Percentiles rank a stretch among this genome's conserved stretches.
Conservation (phyloP, 768 basidiomycete genomes). For the Arthromyces matolae region DNA sequence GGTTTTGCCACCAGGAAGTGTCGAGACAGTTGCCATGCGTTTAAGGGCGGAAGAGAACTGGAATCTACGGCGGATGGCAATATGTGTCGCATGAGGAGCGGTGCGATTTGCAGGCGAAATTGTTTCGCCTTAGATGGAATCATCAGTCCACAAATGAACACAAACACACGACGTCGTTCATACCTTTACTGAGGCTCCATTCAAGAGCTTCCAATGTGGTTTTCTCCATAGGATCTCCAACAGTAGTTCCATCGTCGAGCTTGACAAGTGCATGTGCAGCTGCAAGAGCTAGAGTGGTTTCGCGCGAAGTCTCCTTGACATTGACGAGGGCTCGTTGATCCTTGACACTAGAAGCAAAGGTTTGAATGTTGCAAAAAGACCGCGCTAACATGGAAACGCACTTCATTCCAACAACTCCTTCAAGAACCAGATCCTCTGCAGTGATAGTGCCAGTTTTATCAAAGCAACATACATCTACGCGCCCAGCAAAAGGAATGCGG, state of each 20-base stretch:
- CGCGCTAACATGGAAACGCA: conserved; percentile 33
- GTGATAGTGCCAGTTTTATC: conserved; percentile 99
- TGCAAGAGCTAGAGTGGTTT: conserved; percentile 86
- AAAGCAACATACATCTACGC: conserved; percentile 97
- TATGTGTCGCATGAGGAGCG: conserved; percentile 52
- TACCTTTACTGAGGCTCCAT: conserved; percentile 78
- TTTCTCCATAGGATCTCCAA: conserved; percentile 99
- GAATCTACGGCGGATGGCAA: conserved; percentile 86
- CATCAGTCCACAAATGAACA: conserved; percentile 51
- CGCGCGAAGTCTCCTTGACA: conserved; percentile 69
- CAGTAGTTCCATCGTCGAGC: conserved; percentile 89
- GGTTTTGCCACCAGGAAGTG: conserved; percentile 56
- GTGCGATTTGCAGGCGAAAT: conserved; percentile 55
- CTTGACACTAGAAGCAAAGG: conserved; percentile 37
- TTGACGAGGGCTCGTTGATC: conserved; percentile 69
- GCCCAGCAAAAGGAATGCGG: conserved; percentile 92
- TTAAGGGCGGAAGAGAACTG: conserved; percentile 98
- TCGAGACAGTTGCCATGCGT: conserved; percentile 89
- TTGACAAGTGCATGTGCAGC: conserved; percentile 93
- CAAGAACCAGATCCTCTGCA: conserved; percentile 89
- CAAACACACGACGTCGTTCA: too few relatives aligned
- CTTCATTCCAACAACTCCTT: conserved; percentile 91
- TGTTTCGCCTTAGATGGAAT: conserved; percentile 60
- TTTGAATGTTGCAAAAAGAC: conserved; percentile 4
- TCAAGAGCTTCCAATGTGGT: conserved; percentile 88